A percentile compares a stretch with the other conserved stretches of the same genome.
phyloP scores from a whole-genome alignment of 2,329 filamentous ascomycete species.

The Mycosphaerelloides madeirae region DNA sequence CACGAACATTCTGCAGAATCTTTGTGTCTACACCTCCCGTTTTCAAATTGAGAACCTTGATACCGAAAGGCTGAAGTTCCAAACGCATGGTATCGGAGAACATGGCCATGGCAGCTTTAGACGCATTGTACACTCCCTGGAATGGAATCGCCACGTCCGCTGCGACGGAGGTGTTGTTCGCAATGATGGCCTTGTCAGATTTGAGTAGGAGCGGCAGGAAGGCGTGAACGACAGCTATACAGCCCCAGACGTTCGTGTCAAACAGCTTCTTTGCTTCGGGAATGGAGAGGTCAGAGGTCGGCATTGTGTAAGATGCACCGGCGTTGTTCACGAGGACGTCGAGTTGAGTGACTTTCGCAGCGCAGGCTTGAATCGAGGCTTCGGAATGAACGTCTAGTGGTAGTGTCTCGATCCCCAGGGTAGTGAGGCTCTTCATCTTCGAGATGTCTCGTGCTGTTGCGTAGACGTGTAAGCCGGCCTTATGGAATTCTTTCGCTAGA shows the following conservation, averaged over 20 bases:
- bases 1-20: conserved; percentile 10
- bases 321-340: conserved; percentile 48
- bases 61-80: conserved; percentile 23
- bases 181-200: conserved; percentile 32
- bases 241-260: conserved; percentile 34
- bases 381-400: conserved; percentile 31
- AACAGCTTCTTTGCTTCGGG: conserved; percentile 25
- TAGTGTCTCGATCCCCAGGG: conserved; percentile 22
- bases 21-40: conserved; percentile 22
- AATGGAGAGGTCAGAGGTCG: conserved; percentile 20
- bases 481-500: conserved; percentile 36
- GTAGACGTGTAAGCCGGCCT: conserved; percentile 37
- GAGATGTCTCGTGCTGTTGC: conserved; percentile 38
- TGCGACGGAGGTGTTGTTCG: conserved; percentile 37
- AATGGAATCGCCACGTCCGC: conserved; percentile 29
- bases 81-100: conserved; percentile 22
- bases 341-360: conserved; percentile 31
- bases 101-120: conserved; percentile 20
- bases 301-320: conserved; percentile 36
- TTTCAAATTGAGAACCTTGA: conserved; percentile 21
- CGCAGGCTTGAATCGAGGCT: conserved; percentile 28
- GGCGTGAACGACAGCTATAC: conserved; percentile 26
- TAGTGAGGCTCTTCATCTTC: conserved; percentile 28
- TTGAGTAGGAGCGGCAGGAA: conserved; percentile 35
- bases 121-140: conserved; percentile 31